A percentile compares a stretch with the other conserved stretches of the same genome.
These are phyloP conservation scores for Aspergillus costaricaensis DNA, from an alignment of 2,329 filamentous ascomycete species.

Conservation along the genomic window DNA sequence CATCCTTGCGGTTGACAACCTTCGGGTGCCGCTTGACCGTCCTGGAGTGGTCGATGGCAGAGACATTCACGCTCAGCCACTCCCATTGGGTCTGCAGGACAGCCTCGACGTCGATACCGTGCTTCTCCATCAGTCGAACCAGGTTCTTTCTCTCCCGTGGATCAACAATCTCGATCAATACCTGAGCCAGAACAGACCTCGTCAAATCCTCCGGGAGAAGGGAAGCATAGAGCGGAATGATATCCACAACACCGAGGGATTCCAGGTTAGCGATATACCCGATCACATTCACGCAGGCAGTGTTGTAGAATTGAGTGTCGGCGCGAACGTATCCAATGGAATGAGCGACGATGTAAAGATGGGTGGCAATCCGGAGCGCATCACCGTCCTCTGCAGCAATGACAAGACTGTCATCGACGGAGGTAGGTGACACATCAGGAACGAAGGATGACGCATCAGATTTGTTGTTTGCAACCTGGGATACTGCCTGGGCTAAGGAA, in stretches of 20 bases:
- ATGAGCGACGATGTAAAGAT: constrained; percentile 68
- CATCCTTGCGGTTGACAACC: constrained; percentile 55
- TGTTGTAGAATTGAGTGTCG: constrained; percentile 63
- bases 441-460: constrained; percentile 35
- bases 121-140: constrained; percentile 72
- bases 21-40: constrained; percentile 35
- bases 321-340: constrained; percentile 55
- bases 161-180: constrained; percentile 73
- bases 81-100: constrained; percentile 72
- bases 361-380: constrained; percentile 67
- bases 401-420: constrained; percentile 52
- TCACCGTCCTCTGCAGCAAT: constrained; percentile 53
- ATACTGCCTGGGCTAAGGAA: constrained; percentile 43
- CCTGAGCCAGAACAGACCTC: constrained; percentile 71
- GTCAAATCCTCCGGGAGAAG: constrained; percentile 67
- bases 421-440: constrained; percentile 49
- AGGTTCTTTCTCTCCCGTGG: constrained; percentile 65
- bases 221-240: constrained; percentile 86
- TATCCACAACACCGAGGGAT: constrained; percentile 69
- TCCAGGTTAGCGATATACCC: constrained; percentile 81
- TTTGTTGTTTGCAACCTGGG: constrained; percentile 33
- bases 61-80: constrained; percentile 42
- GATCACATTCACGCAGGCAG: constrained; percentile 63
- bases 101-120: constrained; percentile 69
- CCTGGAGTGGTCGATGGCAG: constrained; percentile 35